These are phyloP conservation scores for Botrytis medusae DNA, from an alignment of 2,329 filamentous ascomycete genomes.

Conservation along the genomic window DNA sequence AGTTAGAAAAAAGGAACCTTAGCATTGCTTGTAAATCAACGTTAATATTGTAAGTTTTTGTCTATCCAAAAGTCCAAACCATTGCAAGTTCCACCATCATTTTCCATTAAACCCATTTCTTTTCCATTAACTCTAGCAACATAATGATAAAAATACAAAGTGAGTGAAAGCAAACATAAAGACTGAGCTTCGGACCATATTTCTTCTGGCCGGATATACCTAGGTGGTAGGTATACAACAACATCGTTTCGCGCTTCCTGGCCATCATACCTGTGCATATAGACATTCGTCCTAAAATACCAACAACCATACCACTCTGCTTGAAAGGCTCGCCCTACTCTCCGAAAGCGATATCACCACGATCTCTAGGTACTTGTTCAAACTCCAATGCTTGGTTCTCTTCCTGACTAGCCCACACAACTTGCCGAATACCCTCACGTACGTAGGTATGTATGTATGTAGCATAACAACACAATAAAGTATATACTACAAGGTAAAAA, in stretches of 20 bases:
- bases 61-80: slow-evolving; percentile 18
- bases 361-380: background rate
- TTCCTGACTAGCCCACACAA: background rate
- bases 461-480: background rate
- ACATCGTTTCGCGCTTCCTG: background rate
- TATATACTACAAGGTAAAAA: slow-evolving; percentile 8
- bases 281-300: background rate
- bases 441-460: slow-evolving; percentile 15
- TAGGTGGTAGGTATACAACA: background rate
- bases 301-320: background rate
- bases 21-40: background rate
- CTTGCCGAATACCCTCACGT: background rate
- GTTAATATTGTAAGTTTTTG: background rate
- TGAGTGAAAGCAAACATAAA: background rate
- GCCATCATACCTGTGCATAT: background rate
- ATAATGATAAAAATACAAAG: slow-evolving; percentile 15
- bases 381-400: background rate
- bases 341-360: background rate
- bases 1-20: background rate
- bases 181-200: background rate
- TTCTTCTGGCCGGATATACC: background rate
- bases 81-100: slow-evolving; percentile 16
- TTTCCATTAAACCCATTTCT: background rate
- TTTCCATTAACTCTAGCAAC: slow-evolving; percentile 18
- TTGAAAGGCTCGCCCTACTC: background rate